Evolutionary conservation across 179 eudicot species (phyloP).

Genomic region (Dionaea muscipula): DNA sequence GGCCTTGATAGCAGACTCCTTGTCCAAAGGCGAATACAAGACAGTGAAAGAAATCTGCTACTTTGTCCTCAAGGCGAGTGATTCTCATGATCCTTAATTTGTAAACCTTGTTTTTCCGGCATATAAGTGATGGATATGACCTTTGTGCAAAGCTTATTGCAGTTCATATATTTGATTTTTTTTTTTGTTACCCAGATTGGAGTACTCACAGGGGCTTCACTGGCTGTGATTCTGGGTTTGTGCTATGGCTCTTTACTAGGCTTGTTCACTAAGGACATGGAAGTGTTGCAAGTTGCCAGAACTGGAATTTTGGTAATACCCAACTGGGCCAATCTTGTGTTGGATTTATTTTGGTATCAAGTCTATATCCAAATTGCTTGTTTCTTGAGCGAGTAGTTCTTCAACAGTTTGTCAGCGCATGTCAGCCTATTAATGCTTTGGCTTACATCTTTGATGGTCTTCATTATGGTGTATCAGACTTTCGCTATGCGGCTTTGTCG

Average conservation of each 20-base stretch:
- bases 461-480: conserved; percentile 85
- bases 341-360: neutral
- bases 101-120: neutral
- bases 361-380: neutral
- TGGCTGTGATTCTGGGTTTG: conserved; percentile 56
- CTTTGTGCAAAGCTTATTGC: neutral
- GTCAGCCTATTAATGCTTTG: conserved; percentile 81
- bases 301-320: conserved; percentile 60
- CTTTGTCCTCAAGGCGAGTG: conserved; percentile 57
- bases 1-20: conserved; percentile 74
- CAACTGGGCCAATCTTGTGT: neutral
- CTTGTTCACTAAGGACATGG: conserved; percentile 59
- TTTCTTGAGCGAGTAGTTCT: neutral
- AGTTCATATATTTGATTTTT: conserved; percentile 1
- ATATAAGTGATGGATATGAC: neutral
- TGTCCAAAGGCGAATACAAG: conserved; percentile 57
- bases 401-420: conserved; percentile 78
- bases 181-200: conserved; percentile 47
- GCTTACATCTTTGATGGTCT: conserved; percentile 88
- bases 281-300: conserved; percentile 50
- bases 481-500: conserved; percentile 70
- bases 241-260: conserved; percentile 56
- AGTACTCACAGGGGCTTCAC: conserved; percentile 41
- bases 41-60: conserved; percentile 53
- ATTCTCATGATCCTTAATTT: neutral